Conservation (phyloP, 352 stramenopile genomes). For the Pythium scleroteichum region DNA sequence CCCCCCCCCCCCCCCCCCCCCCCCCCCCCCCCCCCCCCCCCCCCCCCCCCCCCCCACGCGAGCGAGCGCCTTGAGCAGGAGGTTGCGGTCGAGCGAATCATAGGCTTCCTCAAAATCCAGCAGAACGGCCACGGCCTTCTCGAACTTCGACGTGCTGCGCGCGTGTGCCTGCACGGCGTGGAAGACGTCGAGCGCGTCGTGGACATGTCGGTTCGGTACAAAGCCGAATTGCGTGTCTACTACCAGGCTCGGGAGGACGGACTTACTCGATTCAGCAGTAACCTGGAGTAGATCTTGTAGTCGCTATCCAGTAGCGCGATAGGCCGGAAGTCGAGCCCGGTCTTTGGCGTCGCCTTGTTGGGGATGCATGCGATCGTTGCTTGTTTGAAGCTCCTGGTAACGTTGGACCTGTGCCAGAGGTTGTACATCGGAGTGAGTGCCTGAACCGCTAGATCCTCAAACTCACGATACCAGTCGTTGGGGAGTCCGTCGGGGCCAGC, state of each 20-base stretch:
- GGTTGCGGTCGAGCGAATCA: background rate
- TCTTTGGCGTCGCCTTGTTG: background rate
- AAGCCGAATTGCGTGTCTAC: background rate
- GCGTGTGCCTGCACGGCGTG: background rate
- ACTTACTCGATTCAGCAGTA: background rate
- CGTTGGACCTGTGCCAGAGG: background rate
- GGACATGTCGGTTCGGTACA: background rate
- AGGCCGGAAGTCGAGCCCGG: background rate
- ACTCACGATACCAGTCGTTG: slow-evolving; percentile 23
- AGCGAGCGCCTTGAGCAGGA: background rate
- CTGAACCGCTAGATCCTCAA: background rate
- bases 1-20: too few species aligned
- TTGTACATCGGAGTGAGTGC: slow-evolving; percentile 11
- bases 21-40: too few species aligned
- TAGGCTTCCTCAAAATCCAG: slow-evolving; percentile 10
- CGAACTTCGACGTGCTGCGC: background rate
- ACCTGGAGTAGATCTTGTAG: slow-evolving; percentile 1
- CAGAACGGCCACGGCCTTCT: background rate
- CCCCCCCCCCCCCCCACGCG: too few species aligned
- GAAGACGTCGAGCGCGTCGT: slow-evolving; percentile 2
- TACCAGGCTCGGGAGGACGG: background rate
- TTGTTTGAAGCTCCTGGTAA: background rate
- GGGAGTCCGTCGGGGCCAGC: slow-evolving; percentile 9
- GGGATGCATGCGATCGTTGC: background rate
- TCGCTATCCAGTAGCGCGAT: background rate